Percentiles rank a stretch among this genome's conserved stretches.
Evolutionary conservation across 176 grass and related monocot genomes (phyloP).

Genomic region (Tillandsia fasciculata): DNA sequence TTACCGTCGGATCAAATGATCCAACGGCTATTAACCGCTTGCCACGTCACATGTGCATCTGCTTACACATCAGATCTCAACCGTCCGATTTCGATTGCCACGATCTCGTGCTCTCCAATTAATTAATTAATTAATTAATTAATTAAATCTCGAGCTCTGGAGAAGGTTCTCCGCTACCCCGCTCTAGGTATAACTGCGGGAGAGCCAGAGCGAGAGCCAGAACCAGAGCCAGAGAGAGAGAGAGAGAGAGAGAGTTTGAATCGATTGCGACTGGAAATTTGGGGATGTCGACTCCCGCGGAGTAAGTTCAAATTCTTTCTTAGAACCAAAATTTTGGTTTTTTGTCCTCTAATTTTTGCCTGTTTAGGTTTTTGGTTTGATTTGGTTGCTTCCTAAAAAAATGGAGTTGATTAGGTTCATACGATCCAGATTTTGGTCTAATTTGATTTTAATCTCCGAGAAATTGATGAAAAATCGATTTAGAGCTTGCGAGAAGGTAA

Average conservation of each 20-base stretch:
- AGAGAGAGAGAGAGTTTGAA: conserved; percentile 2
- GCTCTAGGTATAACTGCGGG: not conserved
- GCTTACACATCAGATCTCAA: not conserved
- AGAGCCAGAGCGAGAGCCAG: not conserved
- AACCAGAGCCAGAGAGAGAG: not conserved
- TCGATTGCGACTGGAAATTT: conserved; percentile 7
- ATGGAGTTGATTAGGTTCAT: not conserved
- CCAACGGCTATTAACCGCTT: not conserved
- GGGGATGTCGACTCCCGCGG: conserved; percentile 59
- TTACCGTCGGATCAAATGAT: conserved; percentile 14
- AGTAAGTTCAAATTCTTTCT: conserved; percentile 35
- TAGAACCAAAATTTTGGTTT: no score
- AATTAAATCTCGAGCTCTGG: not conserved
- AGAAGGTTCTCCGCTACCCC: not conserved
- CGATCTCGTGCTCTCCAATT: not conserved
- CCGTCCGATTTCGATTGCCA: conserved; percentile 29
- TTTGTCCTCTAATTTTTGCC: not conserved
- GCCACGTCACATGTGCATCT: conserved; percentile 22
- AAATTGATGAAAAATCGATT: not conserved
- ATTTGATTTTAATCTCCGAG: not conserved
- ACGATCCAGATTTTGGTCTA: not conserved
- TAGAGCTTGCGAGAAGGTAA: not conserved
- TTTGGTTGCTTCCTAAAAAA: not conserved
- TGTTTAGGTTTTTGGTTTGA: not conserved
- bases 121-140: conserved; percentile 3